Evolutionary conservation across 2,329 filamentous ascomycete species (phyloP), one percentile per base, ranked within the genome.

Genomic region (Sporothrix protearum): DNA sequence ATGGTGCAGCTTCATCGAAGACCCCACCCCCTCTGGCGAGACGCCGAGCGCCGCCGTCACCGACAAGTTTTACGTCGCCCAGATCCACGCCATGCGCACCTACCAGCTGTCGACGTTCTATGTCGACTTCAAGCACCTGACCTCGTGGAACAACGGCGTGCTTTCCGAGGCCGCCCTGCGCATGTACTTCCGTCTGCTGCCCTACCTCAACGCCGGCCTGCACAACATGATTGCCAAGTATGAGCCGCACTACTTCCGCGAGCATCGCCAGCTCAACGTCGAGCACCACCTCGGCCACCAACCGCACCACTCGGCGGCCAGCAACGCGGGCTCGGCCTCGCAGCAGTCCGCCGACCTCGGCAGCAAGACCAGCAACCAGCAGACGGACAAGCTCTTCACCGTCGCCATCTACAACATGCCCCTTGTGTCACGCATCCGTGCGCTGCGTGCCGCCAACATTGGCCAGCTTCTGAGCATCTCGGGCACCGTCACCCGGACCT

Each of bases 191-290:
- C 92, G 96, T 76, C 97, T 97, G 79, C 86, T 96, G 30, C 96
- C 96, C 2, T 99, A 96, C 80, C 88, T 99, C 77, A 93, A 92
- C 28, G 89, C 92, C 74, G 94, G 91, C 33, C 84, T 99, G 57
- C 94, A 99, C 82, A 96, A 94, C 78, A 89, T 97, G 81, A 96
- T 99, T 76, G 91, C 93, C 76, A 97, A 97, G 82, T 91, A 97
- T 82, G 95, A 97, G 80, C 93, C 96, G 5, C 87, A 92, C 78
- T 99, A 98, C 83, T 98, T 97, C 83, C 88, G 92, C 76, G 92
- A 96, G 78, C 95, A 98, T 83, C 89, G 93, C 69, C 94, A 97
- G 80, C 91, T 93, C 6, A 91, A 91, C 91, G 2, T 89, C 91
- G 63, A 55, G 70, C 49, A 68, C 72, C 14, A 55, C 59, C 42